Conservation (phyloP, 441 rosid species). For the Populus hybrid region DNA sequence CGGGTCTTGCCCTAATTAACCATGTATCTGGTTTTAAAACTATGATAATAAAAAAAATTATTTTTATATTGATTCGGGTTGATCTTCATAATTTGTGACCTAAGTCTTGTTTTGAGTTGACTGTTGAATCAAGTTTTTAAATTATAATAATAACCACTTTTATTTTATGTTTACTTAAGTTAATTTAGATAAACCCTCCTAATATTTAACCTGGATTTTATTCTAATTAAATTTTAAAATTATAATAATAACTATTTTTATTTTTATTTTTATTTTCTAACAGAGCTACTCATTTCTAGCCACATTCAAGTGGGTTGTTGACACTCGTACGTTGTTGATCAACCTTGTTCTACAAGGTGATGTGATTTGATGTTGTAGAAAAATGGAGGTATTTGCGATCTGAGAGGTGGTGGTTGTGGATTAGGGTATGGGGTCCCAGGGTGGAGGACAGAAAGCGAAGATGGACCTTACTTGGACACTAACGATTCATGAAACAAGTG, state of each 20-base stretch:
- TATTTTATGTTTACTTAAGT: too few species aligned
- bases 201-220: rapidly evolving
- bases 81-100: too few species aligned
- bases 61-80: too few species aligned
- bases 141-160: too few species aligned
- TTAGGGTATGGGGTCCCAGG: background rate
- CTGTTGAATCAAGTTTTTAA: too few species aligned
- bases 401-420: background rate
- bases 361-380: background rate
- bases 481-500: slow-evolving; percentile 5
- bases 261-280: background rate
- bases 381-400: too few species aligned
- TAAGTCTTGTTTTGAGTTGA: too few species aligned
- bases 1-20: too few species aligned
- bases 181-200: rapidly evolving
- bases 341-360: background rate
- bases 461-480: background rate
- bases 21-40: too few species aligned
- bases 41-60: too few species aligned
- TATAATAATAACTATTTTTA: too few species aligned
- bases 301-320: slow-evolving; percentile 20
- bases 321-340: slow-evolving; percentile 24
- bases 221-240: too few species aligned
- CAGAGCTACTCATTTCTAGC: background rate
- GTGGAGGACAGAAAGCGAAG: background rate